These are phyloP conservation scores for Dioscorea dumetorum DNA, from an alignment of 106 monocot species.

Conservation along the genomic window DNA sequence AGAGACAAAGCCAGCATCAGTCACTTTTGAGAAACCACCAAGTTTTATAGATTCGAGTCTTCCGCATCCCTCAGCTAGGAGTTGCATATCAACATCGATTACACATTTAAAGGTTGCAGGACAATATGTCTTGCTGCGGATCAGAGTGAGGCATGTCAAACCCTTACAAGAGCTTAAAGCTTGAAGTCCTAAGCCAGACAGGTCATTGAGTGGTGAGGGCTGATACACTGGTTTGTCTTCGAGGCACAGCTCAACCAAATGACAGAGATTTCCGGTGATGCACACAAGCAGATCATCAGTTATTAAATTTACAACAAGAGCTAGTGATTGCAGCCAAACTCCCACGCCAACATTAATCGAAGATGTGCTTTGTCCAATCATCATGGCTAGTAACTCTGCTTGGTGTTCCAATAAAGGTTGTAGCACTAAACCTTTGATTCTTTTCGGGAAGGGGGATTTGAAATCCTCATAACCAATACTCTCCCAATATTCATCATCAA, in stretches of 20 bases:
- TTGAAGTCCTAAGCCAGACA: constrained; percentile 65
- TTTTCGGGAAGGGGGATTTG: constrained; percentile 24
- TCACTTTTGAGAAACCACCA: constrained; percentile 80
- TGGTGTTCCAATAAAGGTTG: constrained; percentile 35
- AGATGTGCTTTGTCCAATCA: not conserved
- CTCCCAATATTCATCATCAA: not conserved
- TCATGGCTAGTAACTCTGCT: constrained; percentile 11
- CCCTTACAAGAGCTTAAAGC: constrained; percentile 32
- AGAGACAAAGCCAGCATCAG: constrained; percentile 78
- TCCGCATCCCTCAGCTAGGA: constrained; percentile 55
- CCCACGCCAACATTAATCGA: not conserved
- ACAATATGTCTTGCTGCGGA: constrained; percentile 28
- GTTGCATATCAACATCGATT: constrained; percentile 65
- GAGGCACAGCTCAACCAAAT: constrained; percentile 55
- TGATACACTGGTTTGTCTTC: constrained; percentile 52
- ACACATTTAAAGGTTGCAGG: constrained; percentile 48
- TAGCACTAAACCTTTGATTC: constrained; percentile 41
- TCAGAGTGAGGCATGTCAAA: constrained; percentile 52
- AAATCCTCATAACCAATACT: not conserved
- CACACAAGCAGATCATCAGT: constrained; percentile 47
- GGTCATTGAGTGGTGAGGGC: constrained; percentile 28
- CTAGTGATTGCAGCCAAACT: constrained; percentile 38
- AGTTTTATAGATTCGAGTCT: constrained; percentile 60
- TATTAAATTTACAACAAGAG: constrained; percentile 59
- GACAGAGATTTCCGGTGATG: constrained; percentile 34